Base-by-base conservation (phyloP, 2,329 filamentous ascomycete genomes). In the Lachnellula arida region DNA sequence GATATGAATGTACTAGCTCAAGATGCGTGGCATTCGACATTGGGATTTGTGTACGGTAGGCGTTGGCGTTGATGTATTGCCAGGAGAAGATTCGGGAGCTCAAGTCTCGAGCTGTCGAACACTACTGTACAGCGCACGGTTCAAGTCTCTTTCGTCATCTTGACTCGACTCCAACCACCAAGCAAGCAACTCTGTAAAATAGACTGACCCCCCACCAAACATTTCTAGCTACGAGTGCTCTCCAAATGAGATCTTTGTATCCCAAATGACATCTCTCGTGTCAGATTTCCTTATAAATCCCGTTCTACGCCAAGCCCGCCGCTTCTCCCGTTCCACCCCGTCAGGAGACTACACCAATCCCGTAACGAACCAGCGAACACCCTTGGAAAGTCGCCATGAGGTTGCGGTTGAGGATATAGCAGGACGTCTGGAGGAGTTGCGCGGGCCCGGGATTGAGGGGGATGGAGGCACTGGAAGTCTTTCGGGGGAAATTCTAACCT, bases 211-310 rank as follows among this genome's bases (percentile, higher is more conserved):
- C 25, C 42, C 22, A 44, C n/a, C n/a, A 48, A 42, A 17, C 19
- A 44, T 32, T 32, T 32, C 9, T 32, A 4, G 4, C 3, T 34
- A 34, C 42, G 15, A 35, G 49, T 49, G 39, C 37, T 49, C 46
- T 53, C 46, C 48, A 56, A 22, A 66, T 58, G 60, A 64, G 55
- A 55, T 42, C 28, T 51, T 57, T 54, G 46, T 42, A 50, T 51
- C 65, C 65, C 65, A 67, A 70, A 87, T 87, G 84, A 78, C 80
- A 70, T 84, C 78, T 63, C 74, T 86, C 65, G 82, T 87, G 53
- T 80, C 82, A 66, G 81, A 85, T 58, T 85, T 85, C 68, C 73
- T 86, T 64, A 83, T 86, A 71, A 85, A 85, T 60, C 83, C 84
- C 56, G 82, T 86, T 65, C 72, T 86, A 63, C 81, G 83, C 69